phyloP scores from a whole-genome alignment of 345 rosid genomes.

The Nasturtium officinale region DNA sequence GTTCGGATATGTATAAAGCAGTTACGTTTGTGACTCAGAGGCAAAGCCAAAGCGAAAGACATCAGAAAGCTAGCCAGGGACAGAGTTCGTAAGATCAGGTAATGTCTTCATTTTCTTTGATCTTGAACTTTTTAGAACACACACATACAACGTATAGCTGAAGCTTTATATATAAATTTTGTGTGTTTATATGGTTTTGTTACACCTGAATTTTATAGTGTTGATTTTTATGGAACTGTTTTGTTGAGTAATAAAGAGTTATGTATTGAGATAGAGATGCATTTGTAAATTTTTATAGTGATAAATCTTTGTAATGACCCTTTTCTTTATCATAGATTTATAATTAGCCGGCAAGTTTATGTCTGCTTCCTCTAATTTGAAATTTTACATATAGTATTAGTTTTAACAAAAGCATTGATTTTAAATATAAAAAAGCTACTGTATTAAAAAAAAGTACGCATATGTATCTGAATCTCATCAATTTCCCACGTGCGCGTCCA shows the following conservation, averaged over 20 bases:
- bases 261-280: neutral
- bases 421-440: neutral
- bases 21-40: conserved; percentile 33
- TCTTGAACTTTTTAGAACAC: conserved; percentile 12
- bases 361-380: neutral
- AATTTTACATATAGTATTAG: neutral
- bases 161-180: neutral
- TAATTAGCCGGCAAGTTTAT: neutral
- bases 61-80: conserved; percentile 36
- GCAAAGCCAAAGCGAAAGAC: conserved; percentile 39
- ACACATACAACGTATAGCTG: conserved; percentile 13
- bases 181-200: conserved; percentile 16
- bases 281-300: conserved; percentile 21
- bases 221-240: conserved; percentile 1
- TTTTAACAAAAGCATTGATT: neutral
- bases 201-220: neutral
- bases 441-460: too few relatives aligned
- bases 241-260: conserved; percentile 7
- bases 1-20: conserved; percentile 51
- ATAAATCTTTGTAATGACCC: neutral
- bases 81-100: conserved; percentile 24
- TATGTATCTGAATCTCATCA: too few relatives aligned
- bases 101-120: conserved; percentile 16
- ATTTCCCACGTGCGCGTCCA: conserved; percentile 56
- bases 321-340: neutral